Evolutionary conservation across 306 rosid genomes (phyloP).

Genomic region (Sphenostylis stenocarpa): DNA sequence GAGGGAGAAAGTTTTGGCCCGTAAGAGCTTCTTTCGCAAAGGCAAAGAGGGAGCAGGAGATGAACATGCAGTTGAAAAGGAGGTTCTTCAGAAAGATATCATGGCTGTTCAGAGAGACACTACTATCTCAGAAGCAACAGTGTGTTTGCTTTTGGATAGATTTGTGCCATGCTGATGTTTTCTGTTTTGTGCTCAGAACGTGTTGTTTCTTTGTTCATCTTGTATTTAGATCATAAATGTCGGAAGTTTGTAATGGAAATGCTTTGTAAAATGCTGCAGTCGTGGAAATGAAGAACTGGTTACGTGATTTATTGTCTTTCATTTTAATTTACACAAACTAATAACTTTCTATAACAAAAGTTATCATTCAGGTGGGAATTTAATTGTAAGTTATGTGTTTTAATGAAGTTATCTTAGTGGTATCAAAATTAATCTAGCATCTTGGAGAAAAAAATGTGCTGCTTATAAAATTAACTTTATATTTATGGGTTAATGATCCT

Average conservation of each 20-base stretch:
- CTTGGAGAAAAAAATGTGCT: too few relatives aligned
- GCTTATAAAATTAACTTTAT: too few relatives aligned
- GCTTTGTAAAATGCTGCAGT: neutral
- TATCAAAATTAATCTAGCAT: too few relatives aligned
- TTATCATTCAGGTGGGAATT: too few relatives aligned
- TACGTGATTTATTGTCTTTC: too few relatives aligned
- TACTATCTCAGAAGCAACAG: constrained; percentile 60
- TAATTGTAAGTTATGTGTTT: too few relatives aligned
- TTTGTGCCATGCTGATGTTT: constrained; percentile 64
- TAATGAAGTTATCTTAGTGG: too few relatives aligned
- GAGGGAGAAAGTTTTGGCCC: constrained; percentile 45
- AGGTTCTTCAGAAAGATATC: constrained; percentile 23
- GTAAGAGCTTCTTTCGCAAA: constrained; percentile 32
- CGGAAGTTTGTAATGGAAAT: constrained; percentile 7
- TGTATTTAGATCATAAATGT: neutral
- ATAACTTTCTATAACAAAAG: too few relatives aligned
- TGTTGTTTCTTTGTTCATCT: neutral
- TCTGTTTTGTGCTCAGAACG: neutral
- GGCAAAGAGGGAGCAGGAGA: constrained; percentile 33
- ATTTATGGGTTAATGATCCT: too few relatives aligned
- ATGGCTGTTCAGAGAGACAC: constrained; percentile 27
- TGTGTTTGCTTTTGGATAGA: constrained; percentile 82
- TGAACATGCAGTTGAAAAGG: neutral
- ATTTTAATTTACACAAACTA: too few relatives aligned
- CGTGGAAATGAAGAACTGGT: neutral